Base-by-base conservation (phyloP, 441 rosid genomes). In the Cnidoscolus chayamansa region DNA sequence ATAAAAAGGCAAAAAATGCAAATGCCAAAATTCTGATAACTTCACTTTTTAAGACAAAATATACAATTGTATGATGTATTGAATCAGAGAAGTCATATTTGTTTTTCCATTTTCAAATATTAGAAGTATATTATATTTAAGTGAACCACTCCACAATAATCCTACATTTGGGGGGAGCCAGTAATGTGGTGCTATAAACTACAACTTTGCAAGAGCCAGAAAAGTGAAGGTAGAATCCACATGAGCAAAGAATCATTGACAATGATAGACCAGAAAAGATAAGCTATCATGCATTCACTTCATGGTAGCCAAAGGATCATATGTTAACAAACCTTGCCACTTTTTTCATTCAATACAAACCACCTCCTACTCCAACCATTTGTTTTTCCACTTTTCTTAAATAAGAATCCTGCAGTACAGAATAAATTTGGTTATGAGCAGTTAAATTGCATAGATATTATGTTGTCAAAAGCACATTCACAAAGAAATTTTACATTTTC, bases 311-410 rank as follows among this genome's bases (percentile, higher is more conserved):
- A 53, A 66, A 72, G 20, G 31, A 63, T 13, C 25, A 37, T 20
- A 66, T 31, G 67, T 48, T 45, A 47, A 72, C 89, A 80, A 76
- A 90, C 99, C 97, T 95, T 95, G 81, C 98, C 97, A 63, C 83
- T 91, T 84, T 91, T 95, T 83, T 91, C 97, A 85, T 93, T 95
- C 78, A 95, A 79, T 57, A 95, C 99, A 88, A 95, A 95, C 99
- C 99, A 95, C 67, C 95, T 88, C 81, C 82, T 85, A 77, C 94
- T 90, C 99, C 99, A 95, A 55, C 91, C 97, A 79, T 84, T 90
- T 67, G 92, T 85, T 84, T 93, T 95, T 73, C 83, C 96, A 82
- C 99, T 95, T 83, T 88, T 95, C 85, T 93, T 95, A 85, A 93
- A 78, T 43, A 79, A 79, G 67, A 53, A 79, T 37, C 81, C 81